These are phyloP conservation scores for Phytophthora pseudosyringae DNA, from an alignment of 352 stramenopile species.

Conservation along the genomic window DNA sequence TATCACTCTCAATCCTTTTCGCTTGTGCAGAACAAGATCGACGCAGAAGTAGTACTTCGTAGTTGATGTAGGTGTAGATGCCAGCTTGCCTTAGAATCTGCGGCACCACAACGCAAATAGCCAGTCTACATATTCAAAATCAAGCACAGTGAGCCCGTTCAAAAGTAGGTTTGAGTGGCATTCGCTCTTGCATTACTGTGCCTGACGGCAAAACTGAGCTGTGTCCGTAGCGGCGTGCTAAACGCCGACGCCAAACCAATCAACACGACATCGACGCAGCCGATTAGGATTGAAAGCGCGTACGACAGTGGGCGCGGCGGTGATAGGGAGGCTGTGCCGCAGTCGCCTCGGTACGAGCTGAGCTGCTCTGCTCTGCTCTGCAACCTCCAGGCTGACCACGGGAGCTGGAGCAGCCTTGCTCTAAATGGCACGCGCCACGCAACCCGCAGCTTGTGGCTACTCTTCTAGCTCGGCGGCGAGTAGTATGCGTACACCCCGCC, in stretches of 20 bases:
- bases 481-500: slow-evolving; percentile 71
- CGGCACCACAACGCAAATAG: too few species aligned
- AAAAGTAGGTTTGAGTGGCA: slow-evolving; percentile 8
- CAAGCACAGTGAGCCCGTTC: neutral
- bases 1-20: too few species aligned
- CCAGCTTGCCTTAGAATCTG: too few species aligned
- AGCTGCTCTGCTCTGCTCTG: neutral
- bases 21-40: too few species aligned
- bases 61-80: too few species aligned
- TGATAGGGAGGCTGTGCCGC: slow-evolving; percentile 1
- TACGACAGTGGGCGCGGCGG: neutral
- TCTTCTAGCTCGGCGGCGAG: slow-evolving; percentile 36
- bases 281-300: slow-evolving; percentile 5
- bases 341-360: neutral
- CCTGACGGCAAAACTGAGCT: neutral
- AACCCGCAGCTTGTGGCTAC: neutral
- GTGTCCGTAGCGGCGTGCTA: neutral
- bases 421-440: slow-evolving; percentile 3
- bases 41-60: too few species aligned
- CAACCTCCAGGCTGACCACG: neutral
- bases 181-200: slow-evolving; percentile 14
- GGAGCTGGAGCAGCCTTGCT: neutral
- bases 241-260: slow-evolving; percentile 6
- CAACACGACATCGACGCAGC: slow-evolving; percentile 3
- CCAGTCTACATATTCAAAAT: too few species aligned